Percentiles rank a stretch among this genome's conserved stretches.
phyloP scores from a whole-genome alignment of 352 stramenopile genomes.

The Phytophthora hybrid region DNA sequence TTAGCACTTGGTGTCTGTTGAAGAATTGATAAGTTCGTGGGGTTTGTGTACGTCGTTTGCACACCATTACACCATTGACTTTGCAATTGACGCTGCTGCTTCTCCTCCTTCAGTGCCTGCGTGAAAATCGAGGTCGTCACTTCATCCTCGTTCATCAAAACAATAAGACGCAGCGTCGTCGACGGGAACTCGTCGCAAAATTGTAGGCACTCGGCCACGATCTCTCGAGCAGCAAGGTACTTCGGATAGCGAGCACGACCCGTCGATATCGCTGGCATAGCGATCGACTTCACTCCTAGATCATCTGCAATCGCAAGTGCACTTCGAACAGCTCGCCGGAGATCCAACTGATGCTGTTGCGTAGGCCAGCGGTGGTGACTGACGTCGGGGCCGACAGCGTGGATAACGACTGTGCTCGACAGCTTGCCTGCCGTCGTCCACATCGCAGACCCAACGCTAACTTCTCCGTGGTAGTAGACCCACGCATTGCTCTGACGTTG shows the following conservation, averaged over 20 bases:
- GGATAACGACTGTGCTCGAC: constrained; percentile 45
- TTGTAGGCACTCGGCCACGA: constrained; percentile 37
- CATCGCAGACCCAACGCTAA: constrained; percentile 45
- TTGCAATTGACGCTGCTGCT: constrained; percentile 14
- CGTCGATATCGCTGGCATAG: constrained; percentile 51
- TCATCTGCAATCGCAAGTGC: constrained; percentile 33
- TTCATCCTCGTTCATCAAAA: constrained; percentile 46
- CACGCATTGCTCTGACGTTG: constrained; percentile 37
- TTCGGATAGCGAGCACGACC: constrained; percentile 51
- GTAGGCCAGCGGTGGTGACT: constrained; percentile 13
- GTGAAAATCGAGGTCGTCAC: constrained; percentile 34
- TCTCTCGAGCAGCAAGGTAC: constrained; percentile 45
- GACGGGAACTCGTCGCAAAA: constrained; percentile 23
- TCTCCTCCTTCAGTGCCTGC: constrained; percentile 27
- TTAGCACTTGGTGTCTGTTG: neutral
- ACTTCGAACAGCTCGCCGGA: constrained; percentile 28
- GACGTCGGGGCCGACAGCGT: constrained; percentile 48
- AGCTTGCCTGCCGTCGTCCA: constrained; percentile 43
- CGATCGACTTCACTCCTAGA: constrained; percentile 38
- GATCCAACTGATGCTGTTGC: constrained; percentile 3
- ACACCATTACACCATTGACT: neutral
- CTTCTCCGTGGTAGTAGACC: constrained; percentile 32
- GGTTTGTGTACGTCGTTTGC: neutral
- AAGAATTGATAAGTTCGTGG: neutral
- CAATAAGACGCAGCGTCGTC: constrained; percentile 31